A percentile compares a stretch with the other conserved stretches of the same genome.
phyloP scores from a whole-genome alignment of 129 eudicot genomes.

The Arctium lappa region DNA sequence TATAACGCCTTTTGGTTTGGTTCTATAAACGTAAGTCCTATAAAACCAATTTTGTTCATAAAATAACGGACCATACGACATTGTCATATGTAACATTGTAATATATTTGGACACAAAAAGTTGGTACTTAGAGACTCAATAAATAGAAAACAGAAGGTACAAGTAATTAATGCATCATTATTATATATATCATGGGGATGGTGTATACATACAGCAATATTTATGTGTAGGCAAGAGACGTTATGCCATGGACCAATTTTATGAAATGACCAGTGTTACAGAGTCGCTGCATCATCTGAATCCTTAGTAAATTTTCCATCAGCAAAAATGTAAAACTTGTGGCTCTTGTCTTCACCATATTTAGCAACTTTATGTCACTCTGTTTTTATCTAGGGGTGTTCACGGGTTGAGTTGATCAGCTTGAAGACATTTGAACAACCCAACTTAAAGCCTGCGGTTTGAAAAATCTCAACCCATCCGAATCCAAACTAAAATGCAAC shows the following conservation, averaged over 20 bases:
- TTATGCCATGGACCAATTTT: not conserved
- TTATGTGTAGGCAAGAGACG: conserved; percentile 11
- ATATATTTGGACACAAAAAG: not conserved
- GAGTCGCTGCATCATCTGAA: conserved; percentile 16
- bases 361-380: conserved; percentile 7
- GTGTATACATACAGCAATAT: not conserved
- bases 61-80: not conserved
- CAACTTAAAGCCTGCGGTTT: no score
- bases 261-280: conserved; percentile 21
- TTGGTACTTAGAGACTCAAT: not conserved
- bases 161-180: conserved; percentile 9
- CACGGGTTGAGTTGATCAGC: no score
- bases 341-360: conserved; percentile 11
- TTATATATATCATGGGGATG: not conserved
- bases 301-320: conserved; percentile 21
- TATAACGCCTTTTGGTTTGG: no score
- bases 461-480: no score
- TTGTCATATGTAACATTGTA: not conserved
- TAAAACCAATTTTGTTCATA: not conserved
- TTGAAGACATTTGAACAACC: no score
- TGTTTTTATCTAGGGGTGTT: no score
- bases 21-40: no score
- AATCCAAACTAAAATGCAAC: no score
- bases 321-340: not conserved
- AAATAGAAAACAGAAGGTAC: conserved; percentile 23